Evolutionary conservation across 805 yeast genomes (phyloP).

Genomic region (Ogataea glucozyma): DNA sequence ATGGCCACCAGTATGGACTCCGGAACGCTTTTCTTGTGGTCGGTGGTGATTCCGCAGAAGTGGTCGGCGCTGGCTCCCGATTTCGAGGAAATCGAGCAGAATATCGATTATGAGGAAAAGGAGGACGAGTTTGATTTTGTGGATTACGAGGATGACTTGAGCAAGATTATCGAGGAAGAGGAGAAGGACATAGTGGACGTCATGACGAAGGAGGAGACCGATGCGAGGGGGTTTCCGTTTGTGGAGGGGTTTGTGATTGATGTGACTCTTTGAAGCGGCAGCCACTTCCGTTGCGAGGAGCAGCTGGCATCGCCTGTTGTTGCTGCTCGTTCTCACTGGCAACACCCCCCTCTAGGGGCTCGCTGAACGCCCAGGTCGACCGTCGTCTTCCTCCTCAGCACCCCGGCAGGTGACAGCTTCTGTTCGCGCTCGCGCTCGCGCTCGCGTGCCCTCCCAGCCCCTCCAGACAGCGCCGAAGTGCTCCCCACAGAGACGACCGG

Average conservation of each 20-base stretch:
- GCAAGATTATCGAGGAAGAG: constrained; percentile 61
- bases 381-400: background rate
- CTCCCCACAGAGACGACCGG: constrained; percentile 9
- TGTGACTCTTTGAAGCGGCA: too few species aligned
- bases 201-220: constrained; percentile 57
- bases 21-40: constrained; percentile 83
- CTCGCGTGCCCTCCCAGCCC: too few species aligned
- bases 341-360: background rate
- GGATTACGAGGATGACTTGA: constrained; percentile 64
- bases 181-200: constrained; percentile 68
- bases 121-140: constrained; percentile 91
- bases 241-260: constrained; percentile 57
- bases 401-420: constrained; percentile 2
- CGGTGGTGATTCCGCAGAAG: constrained; percentile 78
- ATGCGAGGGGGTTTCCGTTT: constrained; percentile 71
- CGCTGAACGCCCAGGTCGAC: background rate
- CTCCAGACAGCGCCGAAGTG: background rate
- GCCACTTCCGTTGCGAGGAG: too few species aligned
- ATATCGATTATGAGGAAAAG: constrained; percentile 79
- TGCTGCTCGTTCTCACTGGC: background rate
- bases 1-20: constrained; percentile 85
- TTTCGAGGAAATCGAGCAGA: constrained; percentile 91
- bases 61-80: constrained; percentile 98
- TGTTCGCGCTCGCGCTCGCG: too few species aligned
- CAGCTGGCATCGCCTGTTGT: constrained; percentile 8